phyloP scores from a whole-genome alignment of 805 yeast species.

The Candida yuanshanica region DNA sequence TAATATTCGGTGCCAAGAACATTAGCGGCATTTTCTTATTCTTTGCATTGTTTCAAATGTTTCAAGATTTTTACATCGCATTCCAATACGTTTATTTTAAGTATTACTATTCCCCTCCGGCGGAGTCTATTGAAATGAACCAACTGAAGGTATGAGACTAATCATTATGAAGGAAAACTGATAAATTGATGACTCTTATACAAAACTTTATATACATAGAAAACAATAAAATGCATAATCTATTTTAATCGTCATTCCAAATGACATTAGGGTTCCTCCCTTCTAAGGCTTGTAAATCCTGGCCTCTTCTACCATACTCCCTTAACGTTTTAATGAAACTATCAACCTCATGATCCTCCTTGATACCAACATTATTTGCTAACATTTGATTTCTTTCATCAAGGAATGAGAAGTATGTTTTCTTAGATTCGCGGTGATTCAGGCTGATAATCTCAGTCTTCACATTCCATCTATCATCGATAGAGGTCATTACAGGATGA shows the following conservation, averaged over 20 bases:
- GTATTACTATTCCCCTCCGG: conserved; percentile 24
- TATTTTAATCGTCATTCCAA: conserved; percentile 20
- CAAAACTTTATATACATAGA: neutral
- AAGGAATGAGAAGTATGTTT: conserved; percentile 19
- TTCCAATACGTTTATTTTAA: conserved; percentile 66
- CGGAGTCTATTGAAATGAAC: conserved; percentile 8
- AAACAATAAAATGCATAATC: neutral
- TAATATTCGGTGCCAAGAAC: conserved; percentile 70
- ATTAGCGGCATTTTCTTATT: conserved; percentile 58
- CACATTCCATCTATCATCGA: conserved; percentile 30
- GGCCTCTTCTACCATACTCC: conserved; percentile 25
- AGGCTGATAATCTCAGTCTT: conserved; percentile 25
- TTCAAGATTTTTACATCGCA: conserved; percentile 65
- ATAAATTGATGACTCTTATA: neutral
- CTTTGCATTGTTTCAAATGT: conserved; percentile 76
- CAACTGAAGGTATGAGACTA: conserved; percentile 7
- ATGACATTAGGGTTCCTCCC: conserved; percentile 3
- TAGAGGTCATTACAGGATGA: conserved; percentile 19
- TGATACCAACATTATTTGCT: conserved; percentile 17
- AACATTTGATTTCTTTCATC: conserved; percentile 23
- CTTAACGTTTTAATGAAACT: conserved; percentile 23
- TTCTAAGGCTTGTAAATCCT: conserved; percentile 1
- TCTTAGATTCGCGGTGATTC: conserved; percentile 10
- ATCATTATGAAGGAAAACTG: neutral
- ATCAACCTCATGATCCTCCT: conserved; percentile 16